Base-by-base conservation (phyloP, 495 filamentous ascomycete species). In the Podospora comata region DNA sequence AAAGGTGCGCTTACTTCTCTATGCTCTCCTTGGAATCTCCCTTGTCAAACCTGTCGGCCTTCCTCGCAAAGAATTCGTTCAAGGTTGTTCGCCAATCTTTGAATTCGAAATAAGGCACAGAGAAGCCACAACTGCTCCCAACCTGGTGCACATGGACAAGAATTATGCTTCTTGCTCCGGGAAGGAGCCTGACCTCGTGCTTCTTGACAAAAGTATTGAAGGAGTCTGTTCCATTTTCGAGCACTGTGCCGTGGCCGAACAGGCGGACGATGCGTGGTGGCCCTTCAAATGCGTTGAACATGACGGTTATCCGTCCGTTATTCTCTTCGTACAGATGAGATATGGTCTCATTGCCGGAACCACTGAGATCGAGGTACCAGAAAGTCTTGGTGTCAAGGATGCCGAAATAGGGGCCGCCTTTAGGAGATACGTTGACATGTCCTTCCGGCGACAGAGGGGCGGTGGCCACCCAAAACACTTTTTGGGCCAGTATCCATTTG, bases 331-430 rank as follows among this genome's bases (percentile, higher is more conserved):
- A 87, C 5, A 92, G 72, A 71, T 93, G 91, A 3, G 83, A 78
- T 59, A 94, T 87, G 0, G 90, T 94, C 75, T 94, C 91, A 65
- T 76, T 82, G 3, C 91, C 91, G 28, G 85, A 89, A 6, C 91
- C 91, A 0, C 87, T 91, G 59, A 86, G 80, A 67, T 94, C 91
- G 54, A 93, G 70, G 70, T 92, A 94, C 71, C 87, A 90, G 55
- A 86, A 89, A 6, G 81, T 81, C 62, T 84, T 87, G 18, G 81
- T 76, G 64, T 82, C 76, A 55, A 90, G 77, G 61, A 92, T 76
- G 4, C 87, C 82, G 66, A 92, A 89, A 6, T 85, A 86, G 23
- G 79, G 80, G 11, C 86, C 79, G 30, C 89, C 89, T 75, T 92
- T 92, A 54, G 90, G 90, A 0, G 90, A 92, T 60, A 91, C 71